Evolutionary conservation across 1,139 yeast species (phyloP), one percentile per base, ranked within the genome.

Genomic region (Saccharomyces uvarum): DNA sequence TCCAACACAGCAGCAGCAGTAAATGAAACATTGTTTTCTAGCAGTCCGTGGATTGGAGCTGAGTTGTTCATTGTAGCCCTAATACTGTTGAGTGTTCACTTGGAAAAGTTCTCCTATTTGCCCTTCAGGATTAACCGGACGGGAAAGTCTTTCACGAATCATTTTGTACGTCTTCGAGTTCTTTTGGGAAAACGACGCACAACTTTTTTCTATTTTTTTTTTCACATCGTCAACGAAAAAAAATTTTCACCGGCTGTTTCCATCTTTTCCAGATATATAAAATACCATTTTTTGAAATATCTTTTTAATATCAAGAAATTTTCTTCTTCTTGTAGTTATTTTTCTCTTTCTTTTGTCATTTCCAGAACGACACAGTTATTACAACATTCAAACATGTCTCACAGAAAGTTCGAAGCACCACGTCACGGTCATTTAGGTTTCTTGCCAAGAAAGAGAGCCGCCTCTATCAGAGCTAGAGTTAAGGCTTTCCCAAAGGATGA

Each of bases 351-450:
- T n/a, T 29, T 9, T 50, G 24, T 26, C 24, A 9, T 14, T 9
- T 41, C 2, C n/a, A 32, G 44, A 38, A 38, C 6, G 2, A 38
- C 44, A 41, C 16, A 26, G 32, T 28, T 19, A 29, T 11, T 28
- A 28, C 41, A 31, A 42, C 52, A 50, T 57, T 59, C 54, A 56
- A 72, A 67, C 63, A 93, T 93, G 99, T 93, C 99, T 78, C 99
- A 93, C 93, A 88, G 99, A 87, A 93, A 93, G 86, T 93, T 76
- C 95, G 98, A 93, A 88, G 96, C 95, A 73, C 99, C 99, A 83
- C 90, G 99, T 84, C 98, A 93, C 90, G 99, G 99, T 80, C 93
- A 96, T 78, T 84, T 93, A 78, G 99, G 98, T 75, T 93, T 90
- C 97, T 80, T 84, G 68, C 98, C 98, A 86, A 88, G 97, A 86